Evolutionary conservation across 495 filamentous ascomycete genomes (phyloP).

Genomic region (Penicillium manginii): DNA sequence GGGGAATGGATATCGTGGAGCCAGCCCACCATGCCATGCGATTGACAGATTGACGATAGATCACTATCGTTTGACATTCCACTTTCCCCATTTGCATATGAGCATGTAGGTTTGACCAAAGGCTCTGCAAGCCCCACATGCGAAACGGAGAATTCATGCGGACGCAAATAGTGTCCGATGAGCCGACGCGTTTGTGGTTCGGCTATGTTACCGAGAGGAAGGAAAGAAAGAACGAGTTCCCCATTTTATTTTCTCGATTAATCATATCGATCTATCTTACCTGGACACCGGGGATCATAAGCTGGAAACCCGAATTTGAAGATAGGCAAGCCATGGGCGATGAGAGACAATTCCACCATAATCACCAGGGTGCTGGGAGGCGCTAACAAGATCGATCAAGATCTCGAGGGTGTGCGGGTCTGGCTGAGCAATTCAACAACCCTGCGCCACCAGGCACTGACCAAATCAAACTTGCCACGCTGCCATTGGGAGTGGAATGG

Average conservation of each 20-base stretch:
- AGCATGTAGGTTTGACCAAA: neutral
- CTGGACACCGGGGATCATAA: neutral
- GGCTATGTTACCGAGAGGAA: neutral
- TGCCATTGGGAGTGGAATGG: neutral
- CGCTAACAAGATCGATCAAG: constrained; percentile 16
- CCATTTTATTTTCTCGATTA: constrained; percentile 7
- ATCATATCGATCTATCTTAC: constrained; percentile 16
- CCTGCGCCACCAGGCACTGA: constrained; percentile 3
- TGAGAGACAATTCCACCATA: neutral
- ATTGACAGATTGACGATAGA: constrained; percentile 16
- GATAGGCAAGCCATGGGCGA: neutral
- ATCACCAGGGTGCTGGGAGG: constrained; percentile 6
- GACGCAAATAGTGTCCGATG: constrained; percentile 3
- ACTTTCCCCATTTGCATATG: neutral
- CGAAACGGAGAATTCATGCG: constrained; percentile 7
- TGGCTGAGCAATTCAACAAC: constrained; percentile 2
- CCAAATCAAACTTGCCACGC: neutral
- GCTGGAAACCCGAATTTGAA: neutral
- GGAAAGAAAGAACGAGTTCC: neutral
- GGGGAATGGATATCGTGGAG: constrained; percentile 3
- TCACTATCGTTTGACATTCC: neutral
- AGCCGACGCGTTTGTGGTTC: constrained; percentile 7
- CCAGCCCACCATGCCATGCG: constrained; percentile 15
- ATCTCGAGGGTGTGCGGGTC: neutral
- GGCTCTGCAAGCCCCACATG: neutral